phyloP scores from a whole-genome alignment of 192 early-diverging fungal species.

The Coemansia sp. region DNA sequence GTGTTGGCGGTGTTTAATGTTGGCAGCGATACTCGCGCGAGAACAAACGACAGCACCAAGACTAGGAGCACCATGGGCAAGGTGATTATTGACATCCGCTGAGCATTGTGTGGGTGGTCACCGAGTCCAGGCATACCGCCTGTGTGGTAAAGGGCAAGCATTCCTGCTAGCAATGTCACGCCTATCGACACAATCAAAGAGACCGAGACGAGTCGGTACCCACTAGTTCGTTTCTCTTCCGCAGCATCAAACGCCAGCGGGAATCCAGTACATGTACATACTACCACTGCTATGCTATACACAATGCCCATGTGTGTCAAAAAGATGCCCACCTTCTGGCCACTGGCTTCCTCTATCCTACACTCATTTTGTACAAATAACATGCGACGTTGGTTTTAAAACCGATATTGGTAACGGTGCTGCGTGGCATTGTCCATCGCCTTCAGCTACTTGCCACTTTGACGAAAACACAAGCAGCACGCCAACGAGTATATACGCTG shows the following conservation, averaged over 20 bases:
- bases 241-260: constrained; percentile 35
- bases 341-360: constrained; percentile 36
- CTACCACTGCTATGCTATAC: constrained; percentile 16
- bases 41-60: constrained; percentile 31
- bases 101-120: neutral
- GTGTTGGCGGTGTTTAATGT: constrained; percentile 32
- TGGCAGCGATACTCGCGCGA: constrained; percentile 40
- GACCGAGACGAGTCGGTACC: constrained; percentile 41
- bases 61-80: constrained; percentile 28
- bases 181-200: constrained; percentile 31
- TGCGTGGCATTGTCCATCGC: neutral
- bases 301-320: constrained; percentile 30
- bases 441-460: constrained; percentile 19
- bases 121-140: neutral
- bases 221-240: constrained; percentile 33
- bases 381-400: neutral
- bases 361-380: constrained; percentile 5
- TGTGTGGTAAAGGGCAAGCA: constrained; percentile 39
- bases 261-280: constrained; percentile 39
- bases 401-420: neutral
- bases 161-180: constrained; percentile 18
- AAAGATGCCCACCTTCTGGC: constrained; percentile 22
- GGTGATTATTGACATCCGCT: constrained; percentile 13
- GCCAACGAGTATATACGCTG: constrained; percentile 25
- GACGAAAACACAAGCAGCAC: constrained; percentile 28